Percentiles rank a stretch among this genome's conserved stretches.
Evolutionary conservation across 768 basidiomycete species (phyloP).

Genomic region (Pisolithus tinctorius): DNA sequence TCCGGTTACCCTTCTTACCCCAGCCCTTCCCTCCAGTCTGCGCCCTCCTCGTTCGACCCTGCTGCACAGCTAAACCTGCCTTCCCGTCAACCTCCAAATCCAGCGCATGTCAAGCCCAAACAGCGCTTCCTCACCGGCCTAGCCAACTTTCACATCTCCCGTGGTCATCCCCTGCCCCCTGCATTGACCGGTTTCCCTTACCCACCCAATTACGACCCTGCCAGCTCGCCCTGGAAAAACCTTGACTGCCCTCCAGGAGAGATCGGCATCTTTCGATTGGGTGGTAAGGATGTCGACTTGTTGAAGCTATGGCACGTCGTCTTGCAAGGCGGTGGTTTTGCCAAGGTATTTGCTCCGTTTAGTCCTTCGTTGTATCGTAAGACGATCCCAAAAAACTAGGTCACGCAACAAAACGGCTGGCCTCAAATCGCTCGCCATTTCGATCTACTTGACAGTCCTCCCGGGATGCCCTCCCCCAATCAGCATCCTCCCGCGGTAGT

Average conservation of each 20-base stretch:
- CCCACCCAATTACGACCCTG: conserved; percentile 54
- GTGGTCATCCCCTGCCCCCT: conserved; percentile 68
- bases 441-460: conserved; percentile 53
- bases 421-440: conserved; percentile 44
- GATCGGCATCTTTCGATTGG: conserved; percentile 58
- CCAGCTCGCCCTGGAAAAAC: conserved; percentile 54
- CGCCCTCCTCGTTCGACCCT: conserved; percentile 40
- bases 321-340: conserved; percentile 51
- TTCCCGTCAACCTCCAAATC: conserved; percentile 30
- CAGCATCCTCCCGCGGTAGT: conserved; percentile 42
- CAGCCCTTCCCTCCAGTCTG: conserved; percentile 24
- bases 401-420: conserved; percentile 53
- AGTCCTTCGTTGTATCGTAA: conserved; percentile 11
- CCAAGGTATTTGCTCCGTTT: conserved; percentile 40
- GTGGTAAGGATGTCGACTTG: conserved; percentile 71
- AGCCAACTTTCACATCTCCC: conserved; percentile 50
- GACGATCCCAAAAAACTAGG: conserved; percentile 25
- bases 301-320: conserved; percentile 67
- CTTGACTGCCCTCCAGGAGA: conserved; percentile 55
- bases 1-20: conserved; percentile 33
- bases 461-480: conserved; percentile 39
- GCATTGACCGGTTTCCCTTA: conserved; percentile 56
- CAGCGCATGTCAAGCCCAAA: conserved; percentile 42
- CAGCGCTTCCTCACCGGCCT: conserved; percentile 60
- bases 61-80: conserved; percentile 34